Evolutionary conservation across 2,329 filamentous ascomycete species (phyloP), one percentile per base, ranked within the genome.

Genomic region (Metarhizium sp.): DNA sequence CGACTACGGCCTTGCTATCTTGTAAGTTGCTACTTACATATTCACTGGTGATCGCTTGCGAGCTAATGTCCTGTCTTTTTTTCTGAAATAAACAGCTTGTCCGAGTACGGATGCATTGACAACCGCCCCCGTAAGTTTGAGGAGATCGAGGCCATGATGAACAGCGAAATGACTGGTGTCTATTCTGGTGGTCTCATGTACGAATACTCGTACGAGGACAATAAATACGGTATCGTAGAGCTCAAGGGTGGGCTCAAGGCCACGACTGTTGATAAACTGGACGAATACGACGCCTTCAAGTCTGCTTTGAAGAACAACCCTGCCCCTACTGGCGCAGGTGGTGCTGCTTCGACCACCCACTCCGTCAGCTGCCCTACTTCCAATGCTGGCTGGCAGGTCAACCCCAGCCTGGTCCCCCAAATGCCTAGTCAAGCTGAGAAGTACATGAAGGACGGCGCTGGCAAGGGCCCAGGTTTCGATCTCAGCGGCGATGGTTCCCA

Each of bases 141-240:
- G 57, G 92, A 96, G 75, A 74, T 96, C 53, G 72, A 73, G 50
- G 79, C 92, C 49, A 78, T 99, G 56, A 97, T 96, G 86, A 82
- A 77, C 72, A 73, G 72, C 20, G 70, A 96, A 58, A 97, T 97
- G 92, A 91, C 87, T 7, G 63, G 71, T 18, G 91, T 96, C 65
- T 97, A 96, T 81, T 96, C 92, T 45, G 94, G 94, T 65, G 94
- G 94, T 70, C 82, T 99, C 43, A 88, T 96, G 71, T 99, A 96
- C 75, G 92, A 97, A 74, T 99, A 96, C 78, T 86, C 88, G 10
- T 75, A 87, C 66, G 90, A 95, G 72, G 78, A 79, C 58, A 90
- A 85, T 74, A 78, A 85, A 49, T 97, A 85, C 71, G 92, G 92
- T 60, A 85, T 95, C 57, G 90, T 92, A 67, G 73, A 81, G 56